phyloP scores from a whole-genome alignment of 768 basidiomycete genomes.

The Galerina sulciceps region DNA sequence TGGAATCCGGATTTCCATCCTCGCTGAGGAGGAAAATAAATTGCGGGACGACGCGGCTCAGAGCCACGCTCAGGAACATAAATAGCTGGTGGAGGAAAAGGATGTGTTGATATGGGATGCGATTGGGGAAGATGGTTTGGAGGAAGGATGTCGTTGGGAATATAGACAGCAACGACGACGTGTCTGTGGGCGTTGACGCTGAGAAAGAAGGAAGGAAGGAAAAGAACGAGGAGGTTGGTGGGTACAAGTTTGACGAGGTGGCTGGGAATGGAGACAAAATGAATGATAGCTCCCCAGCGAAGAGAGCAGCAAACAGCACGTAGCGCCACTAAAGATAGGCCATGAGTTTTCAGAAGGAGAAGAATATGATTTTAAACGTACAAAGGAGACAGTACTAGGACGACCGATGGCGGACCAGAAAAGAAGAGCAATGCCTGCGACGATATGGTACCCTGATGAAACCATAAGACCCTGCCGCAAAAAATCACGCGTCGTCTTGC shows the following conservation, averaged over 20 bases:
- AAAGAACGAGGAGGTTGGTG: conserved; percentile 38
- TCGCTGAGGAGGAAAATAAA: conserved; percentile 48
- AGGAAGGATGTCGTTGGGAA: conserved; percentile 20
- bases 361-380: conserved; percentile 39
- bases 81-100: conserved; percentile 79
- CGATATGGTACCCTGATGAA: conserved; percentile 69
- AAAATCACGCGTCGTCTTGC: conserved; percentile 72
- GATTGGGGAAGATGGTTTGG: conserved; percentile 57
- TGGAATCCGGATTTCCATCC: conserved; percentile 11
- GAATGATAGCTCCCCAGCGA: conserved; percentile 67
- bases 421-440: conserved; percentile 58
- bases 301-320: conserved; percentile 64
- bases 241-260: conserved; percentile 40
- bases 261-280: conserved; percentile 61
- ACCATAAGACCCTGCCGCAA: conserved; percentile 66
- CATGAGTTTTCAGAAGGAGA: conserved; percentile 8
- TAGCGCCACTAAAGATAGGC: conserved; percentile 70
- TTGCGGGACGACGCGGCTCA: conserved; percentile 71
- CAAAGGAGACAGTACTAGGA: conserved; percentile 64
- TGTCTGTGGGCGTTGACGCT: not conserved
- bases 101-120: conserved; percentile 78
- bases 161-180: conserved; percentile 7
- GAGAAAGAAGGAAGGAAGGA: conserved; percentile 1
- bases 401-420: conserved; percentile 67
- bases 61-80: conserved; percentile 72